Base-by-base conservation (phyloP, 1,139 yeast species). In the Suhomyces anneliseae region DNA sequence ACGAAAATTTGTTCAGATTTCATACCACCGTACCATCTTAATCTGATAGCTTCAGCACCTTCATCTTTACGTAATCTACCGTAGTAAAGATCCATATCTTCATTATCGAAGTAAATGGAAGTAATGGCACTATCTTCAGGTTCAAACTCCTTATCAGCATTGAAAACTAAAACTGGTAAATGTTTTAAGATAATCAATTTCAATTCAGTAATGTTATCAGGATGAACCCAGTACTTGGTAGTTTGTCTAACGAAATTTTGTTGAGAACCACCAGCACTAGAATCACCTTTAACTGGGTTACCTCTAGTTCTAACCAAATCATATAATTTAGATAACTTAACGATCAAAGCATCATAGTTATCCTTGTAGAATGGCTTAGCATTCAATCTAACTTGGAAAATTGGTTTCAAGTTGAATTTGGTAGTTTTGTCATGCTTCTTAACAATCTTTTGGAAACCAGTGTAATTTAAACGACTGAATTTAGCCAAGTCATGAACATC, bases 1-100 rank as follows among this genome's bases (percentile, higher is more conserved):
- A 93, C 96, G 57, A 93, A 93, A 48, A 93, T 90, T 45, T 88
- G 89, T 57, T 92, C 97, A 4, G 93, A 81, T 50, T 82, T 79
- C 99, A 93, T 92, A 46, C 97, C 97, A 63, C 99, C 99, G 65
- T 93, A 93, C 99, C 99, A 93, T 74, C 99, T 85, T 64, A 93
- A 78, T 72, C 99, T 85, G 58, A 93, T 90, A 24, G 99, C 99
- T 70, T 93, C 99, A 8, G 99, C 99, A 66, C 99, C 99, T 75
- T 93, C 99, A 57, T 90, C 95, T 69, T 93, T 93, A 65, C 95
- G 83, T 60, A 93, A 78, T 69, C 99, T 83, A 39, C 99, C 99
- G 58, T 89, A 87, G 70, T 93, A 93, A 49, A 93, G 78, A 60
- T 93, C 98, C 78, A 93, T 81, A 53, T 85, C 85, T 54, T 83